Evolutionary conservation across 73 alveolate species (phyloP), one percentile per base, ranked within the genome.

Genomic region (Loxodes magnus): DNA sequence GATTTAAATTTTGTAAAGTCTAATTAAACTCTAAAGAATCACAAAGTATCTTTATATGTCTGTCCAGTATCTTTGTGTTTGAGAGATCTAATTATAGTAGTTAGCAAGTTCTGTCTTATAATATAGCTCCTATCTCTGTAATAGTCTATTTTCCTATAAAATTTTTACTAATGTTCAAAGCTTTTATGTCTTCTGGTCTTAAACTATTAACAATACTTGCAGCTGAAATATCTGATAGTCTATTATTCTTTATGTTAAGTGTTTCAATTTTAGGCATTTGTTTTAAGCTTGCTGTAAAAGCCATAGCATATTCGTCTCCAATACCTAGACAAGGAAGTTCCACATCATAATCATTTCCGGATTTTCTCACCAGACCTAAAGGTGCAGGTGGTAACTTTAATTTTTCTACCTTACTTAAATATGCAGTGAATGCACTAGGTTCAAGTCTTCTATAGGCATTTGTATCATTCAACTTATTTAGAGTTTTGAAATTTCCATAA

Each of bases 11-110:
- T 0, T 64, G 55, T 54, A 79, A 43, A 19, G 76, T 74, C 28
- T 36, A 34, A 14, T 67, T 55, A 46, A 74, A 67, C 50, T 51
- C 55, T 16, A 79, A 15, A 24, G 73, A 52, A 46, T 34, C 53
- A 41, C 70, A 51, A 43, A 79, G 35, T 26, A 59, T 37, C 43
- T 65, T 56, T 1, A 66, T 51, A 1, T 71, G 88, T 14, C 15
- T 25, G 50, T 84, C 92, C 28, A 86, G 89, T 31, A 70, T 34
- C 28, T 79, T 64, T 49, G 78, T 84, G 36, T 71, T 71, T 35
- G 76, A 74, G 35, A 84, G 52, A 54, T 84, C 74, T 29, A 84
- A 44, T 33, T 67, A 31, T 35, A 52, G 34, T 4, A 39, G 10
- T 19, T 35, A 22, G 7, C 43, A 35, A 19, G 19, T 26, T 4